Conservation (phyloP, 495 filamentous ascomycete species). For the Xylaria sp. region DNA sequence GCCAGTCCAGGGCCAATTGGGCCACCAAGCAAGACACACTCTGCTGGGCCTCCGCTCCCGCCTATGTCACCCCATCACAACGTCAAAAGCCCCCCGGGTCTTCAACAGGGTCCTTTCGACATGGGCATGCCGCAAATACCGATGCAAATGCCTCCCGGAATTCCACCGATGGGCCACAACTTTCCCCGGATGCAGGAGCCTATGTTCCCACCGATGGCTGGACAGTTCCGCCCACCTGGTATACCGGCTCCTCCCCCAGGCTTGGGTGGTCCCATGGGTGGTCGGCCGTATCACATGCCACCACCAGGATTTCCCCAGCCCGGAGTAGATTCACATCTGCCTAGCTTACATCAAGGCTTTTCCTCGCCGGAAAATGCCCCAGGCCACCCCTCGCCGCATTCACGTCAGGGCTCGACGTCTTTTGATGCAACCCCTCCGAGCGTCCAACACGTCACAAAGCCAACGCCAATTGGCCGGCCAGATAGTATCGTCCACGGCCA, state of each 20-base stretch:
- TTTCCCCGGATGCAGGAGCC: constrained; percentile 62
- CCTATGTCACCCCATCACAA: constrained; percentile 52
- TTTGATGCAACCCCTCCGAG: constrained; percentile 50
- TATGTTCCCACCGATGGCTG: constrained; percentile 60
- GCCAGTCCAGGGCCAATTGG: constrained; percentile 62
- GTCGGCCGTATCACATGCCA: constrained; percentile 69
- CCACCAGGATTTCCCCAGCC: constrained; percentile 63
- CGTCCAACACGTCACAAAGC: constrained; percentile 74
- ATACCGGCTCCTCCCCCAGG: constrained; percentile 64
- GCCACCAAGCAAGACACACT: constrained; percentile 51
- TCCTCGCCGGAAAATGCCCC: constrained; percentile 44
- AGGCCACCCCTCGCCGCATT: constrained; percentile 48
- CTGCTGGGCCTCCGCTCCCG: constrained; percentile 38
- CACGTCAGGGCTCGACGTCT: constrained; percentile 50
- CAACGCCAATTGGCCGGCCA: constrained; percentile 87
- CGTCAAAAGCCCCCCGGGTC: constrained; percentile 55
- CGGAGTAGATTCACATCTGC: constrained; percentile 49
- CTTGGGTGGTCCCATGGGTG: constrained; percentile 66
- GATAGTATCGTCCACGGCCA: constrained; percentile 68
- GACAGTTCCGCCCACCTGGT: constrained; percentile 63
- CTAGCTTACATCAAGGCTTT: constrained; percentile 41
- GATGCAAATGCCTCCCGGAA: constrained; percentile 64
- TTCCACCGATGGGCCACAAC: constrained; percentile 55
- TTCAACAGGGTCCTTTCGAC: constrained; percentile 45
- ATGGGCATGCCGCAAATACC: constrained; percentile 45